phyloP scores from a whole-genome alignment of 225 moss, liverwort and hornwort species.

The Bryum argenteum region DNA sequence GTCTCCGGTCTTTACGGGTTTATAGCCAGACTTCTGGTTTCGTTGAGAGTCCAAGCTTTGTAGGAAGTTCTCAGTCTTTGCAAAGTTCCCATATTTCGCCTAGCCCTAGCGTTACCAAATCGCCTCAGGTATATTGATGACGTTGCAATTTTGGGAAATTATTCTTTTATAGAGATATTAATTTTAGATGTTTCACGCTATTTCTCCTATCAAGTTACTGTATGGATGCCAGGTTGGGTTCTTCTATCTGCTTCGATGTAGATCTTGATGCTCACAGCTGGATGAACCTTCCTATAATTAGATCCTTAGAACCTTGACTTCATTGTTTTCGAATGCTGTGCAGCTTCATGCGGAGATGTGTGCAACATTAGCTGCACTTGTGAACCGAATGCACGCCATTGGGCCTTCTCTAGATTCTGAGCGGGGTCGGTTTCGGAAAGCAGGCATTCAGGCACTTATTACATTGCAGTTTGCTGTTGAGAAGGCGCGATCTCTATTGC shows the following conservation, averaged over 20 bases:
- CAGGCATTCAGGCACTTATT: conserved; percentile 73
- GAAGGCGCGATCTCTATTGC: conserved; percentile 71
- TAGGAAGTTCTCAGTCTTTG: conserved; percentile 44
- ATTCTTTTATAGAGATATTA: not conserved
- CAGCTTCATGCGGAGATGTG: conserved; percentile 84
- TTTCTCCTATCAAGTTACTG: not conserved
- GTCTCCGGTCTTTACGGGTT: conserved; percentile 38
- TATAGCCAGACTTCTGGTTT: conserved; percentile 39
- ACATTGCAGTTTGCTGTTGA: conserved; percentile 76
- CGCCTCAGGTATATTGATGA: conserved; percentile 44
- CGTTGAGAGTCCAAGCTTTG: conserved; percentile 45
- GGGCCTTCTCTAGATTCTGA: conserved; percentile 66
- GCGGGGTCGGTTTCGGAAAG: conserved; percentile 66
- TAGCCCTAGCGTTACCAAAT: conserved; percentile 38
- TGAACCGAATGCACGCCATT: conserved; percentile 59
- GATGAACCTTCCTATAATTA: conserved; percentile 6
- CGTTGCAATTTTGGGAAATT: not conserved
- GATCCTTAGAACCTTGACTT: conserved; percentile 24
- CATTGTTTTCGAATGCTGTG: conserved; percentile 27
- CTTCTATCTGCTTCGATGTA: not conserved
- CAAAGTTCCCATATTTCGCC: conserved; percentile 42
- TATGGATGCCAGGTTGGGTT: not conserved
- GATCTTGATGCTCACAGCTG: not conserved
- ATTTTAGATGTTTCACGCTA: not conserved
- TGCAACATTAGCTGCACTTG: conserved; percentile 58